Evolutionary conservation across 164 flowering plant species (phyloP), one percentile per base, ranked within the genome.

Genomic region (Saururus chinensis): DNA sequence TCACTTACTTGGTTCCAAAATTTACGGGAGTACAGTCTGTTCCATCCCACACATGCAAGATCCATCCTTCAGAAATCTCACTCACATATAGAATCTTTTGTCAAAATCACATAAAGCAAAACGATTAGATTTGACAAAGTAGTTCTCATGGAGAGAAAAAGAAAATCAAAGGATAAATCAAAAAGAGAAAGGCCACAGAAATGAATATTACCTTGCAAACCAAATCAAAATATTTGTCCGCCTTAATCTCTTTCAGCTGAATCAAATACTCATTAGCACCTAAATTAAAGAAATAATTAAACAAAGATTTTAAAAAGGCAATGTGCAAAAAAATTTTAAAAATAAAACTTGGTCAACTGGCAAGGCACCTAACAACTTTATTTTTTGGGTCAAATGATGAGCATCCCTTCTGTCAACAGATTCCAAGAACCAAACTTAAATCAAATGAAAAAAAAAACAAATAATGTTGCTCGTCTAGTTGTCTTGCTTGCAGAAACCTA

Each of bases 31-130:
- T 86, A 62, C 84, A 52, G 76, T 92, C 96, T 48, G 89, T 92
- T 63, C 98, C 98, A 80, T 92, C 96, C 98, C 98, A 89, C 53
- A 89, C 73, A 75, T 77, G 83, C 60, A 76, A 70, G 66, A 81
- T 69, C 84, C 81, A 70, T 61, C 73, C 77, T 65, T 72, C 74
- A 60, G 73, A 62, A 64, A 68, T 71, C 73, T 87, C 81, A 66
- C 62, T 69, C n/a, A 69, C 65, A 73, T 86, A 82, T 64, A 92
- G 73, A 76, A 92, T 69, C 98, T 92, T 64, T 56, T 60, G 20
- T 53, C 37, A 62, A 42, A 23, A 37, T 30, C 37, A 30, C 37
- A 30, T 2, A 30, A 30, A 30, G 37, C 14, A 45, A 35, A 58
- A 24, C 11, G 12, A 64, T 19, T 61, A 14, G 53, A 51, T 24